Base-by-base conservation (phyloP, 2,329 filamentous ascomycete species). In the Ophiostoma himal-ulmi region DNA sequence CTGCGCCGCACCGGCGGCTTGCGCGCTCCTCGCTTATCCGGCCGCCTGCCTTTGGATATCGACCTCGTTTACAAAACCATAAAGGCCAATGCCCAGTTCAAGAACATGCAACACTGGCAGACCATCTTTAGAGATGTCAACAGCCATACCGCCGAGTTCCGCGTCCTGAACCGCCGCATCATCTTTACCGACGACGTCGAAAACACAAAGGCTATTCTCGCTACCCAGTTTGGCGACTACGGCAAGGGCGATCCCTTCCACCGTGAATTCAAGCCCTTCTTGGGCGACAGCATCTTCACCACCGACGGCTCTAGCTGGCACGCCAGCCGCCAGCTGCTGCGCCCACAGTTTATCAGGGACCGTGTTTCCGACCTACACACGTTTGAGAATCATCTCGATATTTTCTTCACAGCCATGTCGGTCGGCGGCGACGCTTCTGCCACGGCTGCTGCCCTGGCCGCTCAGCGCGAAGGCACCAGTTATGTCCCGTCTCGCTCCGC, bases 201-300 rank as follows among this genome's bases (percentile, higher is more conserved):
- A 76, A 97, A 97, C 77, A 91, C 96, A 81, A 96, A 97, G 79
- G 92, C 94, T 6, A 85, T 97, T 30, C 83, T 97, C n/a, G 91
- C 93, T 0, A 91, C 90, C 1, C 92, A 97, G 77, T 97, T 97
- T 77, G 80, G 81, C 57, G 91, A 96, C 76, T 97, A 89, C 77
- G 94, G 93, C 75, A 93, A 97, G 78, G 93, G 93, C 7, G 80
- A 88, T 73, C 79, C 83, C 30, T 96, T 96, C 80, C 89, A 94
- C 75, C 75, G 79, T 10, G 89, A 93, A 68, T 96, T 91, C 90
- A 83, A 86, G 71, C 86, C 88, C 17, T 96, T 92, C 73, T 81
- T 96, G 26, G 91, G 91, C 34, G 85, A 92, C 75, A 87, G 87
- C 80, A 92, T 92, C 82, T 93, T 92, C 79, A 89, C 89, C 8